Conservation (phyloP, 257 asterid species). For the Solanum gracilifrons region DNA sequence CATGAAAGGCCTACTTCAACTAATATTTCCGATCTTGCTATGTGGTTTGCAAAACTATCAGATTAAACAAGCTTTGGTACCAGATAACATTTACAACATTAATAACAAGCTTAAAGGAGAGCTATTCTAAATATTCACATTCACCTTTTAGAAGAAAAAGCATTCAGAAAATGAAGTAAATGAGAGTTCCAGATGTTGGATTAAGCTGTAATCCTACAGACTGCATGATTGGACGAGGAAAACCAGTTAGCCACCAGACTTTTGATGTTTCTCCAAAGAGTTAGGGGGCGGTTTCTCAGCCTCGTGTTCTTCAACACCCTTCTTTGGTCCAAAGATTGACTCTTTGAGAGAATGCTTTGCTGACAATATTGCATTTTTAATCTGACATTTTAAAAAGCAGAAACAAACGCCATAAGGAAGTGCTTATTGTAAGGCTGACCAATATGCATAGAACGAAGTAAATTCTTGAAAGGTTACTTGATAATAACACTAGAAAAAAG, state of each 20-base stretch:
- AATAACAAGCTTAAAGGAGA: background rate
- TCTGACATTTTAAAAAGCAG: slow-evolving; percentile 31
- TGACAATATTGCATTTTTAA: slow-evolving; percentile 49
- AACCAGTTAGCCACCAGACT: slow-evolving; percentile 2
- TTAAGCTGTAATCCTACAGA: background rate
- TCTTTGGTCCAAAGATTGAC: slow-evolving; percentile 45
- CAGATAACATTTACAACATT: background rate
- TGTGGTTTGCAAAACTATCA: background rate
- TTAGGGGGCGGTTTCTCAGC: slow-evolving; percentile 21
- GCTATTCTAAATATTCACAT: background rate
- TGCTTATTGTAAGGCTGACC: background rate
- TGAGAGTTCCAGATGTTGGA: background rate
- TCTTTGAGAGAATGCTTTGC: slow-evolving; percentile 57
- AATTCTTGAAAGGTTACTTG: background rate
- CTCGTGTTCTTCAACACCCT: slow-evolving; percentile 28
- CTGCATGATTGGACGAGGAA: background rate
- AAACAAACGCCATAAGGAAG: background rate
- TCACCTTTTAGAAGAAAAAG: background rate
- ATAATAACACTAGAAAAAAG: background rate
- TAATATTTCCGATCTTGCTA: background rate
- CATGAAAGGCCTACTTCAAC: background rate
- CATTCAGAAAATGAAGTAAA: background rate
- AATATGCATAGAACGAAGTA: background rate
- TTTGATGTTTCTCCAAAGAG: slow-evolving; percentile 38
- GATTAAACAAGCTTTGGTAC: background rate